phyloP scores from a whole-genome alignment of 306 rosid genomes.

The Boehmeria nivea region DNA sequence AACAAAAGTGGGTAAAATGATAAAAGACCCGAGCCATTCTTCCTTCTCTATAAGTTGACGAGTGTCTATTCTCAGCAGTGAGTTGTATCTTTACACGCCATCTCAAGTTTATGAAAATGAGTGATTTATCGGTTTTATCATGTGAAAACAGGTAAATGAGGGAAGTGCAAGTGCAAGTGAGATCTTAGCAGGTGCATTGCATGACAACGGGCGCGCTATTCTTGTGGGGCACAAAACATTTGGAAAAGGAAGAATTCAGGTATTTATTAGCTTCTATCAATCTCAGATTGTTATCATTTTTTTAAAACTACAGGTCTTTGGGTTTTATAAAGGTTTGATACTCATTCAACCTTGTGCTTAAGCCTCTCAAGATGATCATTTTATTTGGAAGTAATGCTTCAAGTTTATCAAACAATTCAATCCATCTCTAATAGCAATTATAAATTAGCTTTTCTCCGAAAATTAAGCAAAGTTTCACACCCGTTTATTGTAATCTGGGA shows the following conservation, averaged over 20 bases:
- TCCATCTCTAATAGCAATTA: too few relatives aligned
- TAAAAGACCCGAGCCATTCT: neutral
- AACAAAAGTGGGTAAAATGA: neutral
- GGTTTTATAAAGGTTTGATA: neutral
- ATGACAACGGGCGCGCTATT: constrained; percentile 83
- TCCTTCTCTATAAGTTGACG: too few relatives aligned
- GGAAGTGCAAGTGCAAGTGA: constrained; percentile 99
- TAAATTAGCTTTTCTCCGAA: too few relatives aligned
- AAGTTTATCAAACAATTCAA: too few relatives aligned
- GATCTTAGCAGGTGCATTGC: constrained; percentile 93
- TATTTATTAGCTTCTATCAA: constrained; percentile 2
- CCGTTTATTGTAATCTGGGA: too few relatives aligned
- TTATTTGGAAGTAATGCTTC: neutral
- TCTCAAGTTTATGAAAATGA: neutral
- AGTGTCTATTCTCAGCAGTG: too few relatives aligned
- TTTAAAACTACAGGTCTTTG: neutral
- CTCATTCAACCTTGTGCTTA: neutral
- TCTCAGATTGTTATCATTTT: neutral
- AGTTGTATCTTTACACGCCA: neutral
- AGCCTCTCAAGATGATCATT: neutral
- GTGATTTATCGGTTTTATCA: neutral
- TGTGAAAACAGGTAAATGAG: constrained; percentile 73
- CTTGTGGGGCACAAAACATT: constrained; percentile 89
- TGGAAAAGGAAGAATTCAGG: constrained; percentile 99
- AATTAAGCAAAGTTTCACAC: too few relatives aligned